phyloP scores from a whole-genome alignment of 345 rosid genomes.

The Microthlaspi erraticum region DNA sequence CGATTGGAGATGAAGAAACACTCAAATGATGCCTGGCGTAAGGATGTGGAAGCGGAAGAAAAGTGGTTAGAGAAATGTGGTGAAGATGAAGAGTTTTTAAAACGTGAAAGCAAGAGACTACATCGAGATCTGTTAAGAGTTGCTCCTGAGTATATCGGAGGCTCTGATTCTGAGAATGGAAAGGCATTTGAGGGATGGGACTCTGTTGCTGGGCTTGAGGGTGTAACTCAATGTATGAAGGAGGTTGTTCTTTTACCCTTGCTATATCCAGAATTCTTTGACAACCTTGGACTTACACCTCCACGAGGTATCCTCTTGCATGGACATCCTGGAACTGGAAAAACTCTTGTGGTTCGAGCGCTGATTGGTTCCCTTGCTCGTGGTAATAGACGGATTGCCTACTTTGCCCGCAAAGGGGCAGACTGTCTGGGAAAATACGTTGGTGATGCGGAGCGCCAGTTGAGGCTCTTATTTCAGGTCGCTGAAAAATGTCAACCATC shows the following conservation, averaged over 20 bases:
- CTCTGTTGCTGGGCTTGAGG: constrained; percentile 97
- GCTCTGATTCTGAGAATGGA: constrained; percentile 60
- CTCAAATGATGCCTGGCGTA: constrained; percentile 87
- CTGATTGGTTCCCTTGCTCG: constrained; percentile 95
- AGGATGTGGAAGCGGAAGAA: constrained; percentile 96
- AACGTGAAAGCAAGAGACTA: constrained; percentile 95
- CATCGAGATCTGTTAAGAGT: constrained; percentile 92
- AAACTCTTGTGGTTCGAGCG: constrained; percentile 95
- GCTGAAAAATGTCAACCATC: constrained; percentile 99
- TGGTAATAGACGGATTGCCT: constrained; percentile 89
- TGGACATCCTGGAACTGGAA: constrained; percentile 99
- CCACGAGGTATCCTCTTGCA: constrained; percentile 98
- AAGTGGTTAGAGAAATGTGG: constrained; percentile 99
- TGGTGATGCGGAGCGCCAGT: constrained; percentile 99
- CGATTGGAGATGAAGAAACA: constrained; percentile 71
- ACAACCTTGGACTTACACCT: constrained; percentile 87
- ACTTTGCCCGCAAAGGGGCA: constrained; percentile 98
- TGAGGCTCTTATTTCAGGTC: constrained; percentile 97
- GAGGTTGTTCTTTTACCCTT: constrained; percentile 96
- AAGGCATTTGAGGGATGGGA: constrained; percentile 87
- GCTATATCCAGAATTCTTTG: constrained; percentile 92
- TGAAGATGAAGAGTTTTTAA: constrained; percentile 97
- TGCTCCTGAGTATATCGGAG: constrained; percentile 95
- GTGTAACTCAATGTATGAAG: constrained; percentile 91
- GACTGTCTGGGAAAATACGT: constrained; percentile 99